Conservation (phyloP, 148 eudicot species). For the Chenopodium album region DNA sequence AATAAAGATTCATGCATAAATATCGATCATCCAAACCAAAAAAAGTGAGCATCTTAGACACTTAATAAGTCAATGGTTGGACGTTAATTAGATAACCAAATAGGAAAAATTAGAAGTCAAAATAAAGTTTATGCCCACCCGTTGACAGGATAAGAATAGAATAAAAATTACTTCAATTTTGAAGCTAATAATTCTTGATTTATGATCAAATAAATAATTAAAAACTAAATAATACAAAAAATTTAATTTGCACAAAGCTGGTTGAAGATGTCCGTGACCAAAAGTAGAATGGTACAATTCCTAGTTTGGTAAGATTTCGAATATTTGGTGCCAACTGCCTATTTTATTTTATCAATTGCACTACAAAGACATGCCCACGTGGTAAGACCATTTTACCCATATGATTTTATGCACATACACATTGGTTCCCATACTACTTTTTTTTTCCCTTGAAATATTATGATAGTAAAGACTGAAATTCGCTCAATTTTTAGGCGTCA, state of each 20-base stretch:
- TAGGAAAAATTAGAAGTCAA: not conserved
- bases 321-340: slow-evolving; percentile 8
- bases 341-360: not conserved
- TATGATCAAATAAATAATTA: not conserved
- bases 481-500: too few species aligned
- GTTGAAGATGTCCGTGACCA: not conserved
- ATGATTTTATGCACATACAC: not conserved
- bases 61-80: slow-evolving; percentile 3
- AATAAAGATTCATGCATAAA: slow-evolving; percentile 14
- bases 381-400: slow-evolving; percentile 20
- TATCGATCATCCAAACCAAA: not conserved
- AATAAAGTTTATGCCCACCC: slow-evolving; percentile 5
- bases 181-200: not conserved
- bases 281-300: slow-evolving; percentile 16
- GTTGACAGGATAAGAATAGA: slow-evolving; percentile 27
- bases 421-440: not conserved
- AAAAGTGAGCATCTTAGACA: slow-evolving; percentile 12
- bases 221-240: too few species aligned
- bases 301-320: slow-evolving; percentile 20
- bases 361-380: slow-evolving; percentile 9
- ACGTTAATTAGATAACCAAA: not conserved
- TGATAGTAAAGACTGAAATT: too few species aligned
- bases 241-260: too few species aligned
- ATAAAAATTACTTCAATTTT: not conserved
- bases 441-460: too few species aligned